Evolutionary conservation across 78 protist species (phyloP), one percentile per base, ranked within the genome.

Genomic region (Guillardia theta): DNA sequence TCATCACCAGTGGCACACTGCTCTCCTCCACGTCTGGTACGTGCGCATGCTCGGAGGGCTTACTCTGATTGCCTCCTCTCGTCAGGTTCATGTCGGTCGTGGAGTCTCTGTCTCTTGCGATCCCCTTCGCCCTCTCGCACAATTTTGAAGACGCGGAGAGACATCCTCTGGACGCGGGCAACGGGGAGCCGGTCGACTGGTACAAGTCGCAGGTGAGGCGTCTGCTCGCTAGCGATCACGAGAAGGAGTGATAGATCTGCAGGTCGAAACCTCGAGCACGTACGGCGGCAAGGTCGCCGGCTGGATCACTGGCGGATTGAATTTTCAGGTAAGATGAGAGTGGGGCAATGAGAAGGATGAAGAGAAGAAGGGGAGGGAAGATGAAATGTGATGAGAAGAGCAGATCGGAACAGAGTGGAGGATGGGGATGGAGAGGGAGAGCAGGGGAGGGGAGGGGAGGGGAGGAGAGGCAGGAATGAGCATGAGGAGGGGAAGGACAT

Each of bases 121-220:
- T 88, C 64, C 76, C 62, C 64, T 88, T 88, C 93, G 93, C 62
- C 39, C 45, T 88, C 46, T 43, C 53, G 18, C 93, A 88, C 64
- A 88, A 88, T 64, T 88, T 88, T 27, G 93, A 88, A 64, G 53
- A 33, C 62, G 5, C 93, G 33, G 93, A 88, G 41, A 54, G 93
- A 54, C 4, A 88, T 27, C 93, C 93, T 0, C 37, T n/a, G 30
- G 80, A 12, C 46, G 50, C 10, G 50, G 21, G 41, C 88, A 8
- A 43, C 39, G 8, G 8, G 88, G 50, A n/a, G n/a, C 90, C 76
- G 21, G 93, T 46, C n/a, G 93, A 88, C 93, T 88, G 93, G 93
- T 88, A 88, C 93, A 88, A 45, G 93, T 43, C 33, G 53, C 54
- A 45, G 54, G n/a, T n/a, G n/a, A n/a, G n/a, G n/a, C n/a, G n/a